A percentile compares a stretch with the other conserved stretches of the same genome.
phyloP scores from a whole-genome alignment of 441 rosid genomes.

The Arabidopsis hybrid region DNA sequence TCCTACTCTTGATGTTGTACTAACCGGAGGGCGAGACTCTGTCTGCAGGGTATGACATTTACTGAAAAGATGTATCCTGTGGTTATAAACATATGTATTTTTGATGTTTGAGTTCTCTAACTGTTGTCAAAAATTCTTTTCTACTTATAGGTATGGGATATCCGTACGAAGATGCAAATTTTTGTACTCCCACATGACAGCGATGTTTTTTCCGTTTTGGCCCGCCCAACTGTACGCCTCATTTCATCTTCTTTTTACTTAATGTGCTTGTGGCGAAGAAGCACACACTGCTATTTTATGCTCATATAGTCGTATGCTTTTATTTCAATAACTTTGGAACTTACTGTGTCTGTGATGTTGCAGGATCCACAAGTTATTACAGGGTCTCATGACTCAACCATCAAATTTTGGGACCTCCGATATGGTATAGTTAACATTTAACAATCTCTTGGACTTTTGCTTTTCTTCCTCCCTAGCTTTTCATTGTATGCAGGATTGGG shows the following conservation, averaged over 20 bases:
- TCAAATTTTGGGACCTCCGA: slow-evolving; percentile 98
- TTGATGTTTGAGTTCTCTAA: slow-evolving; percentile 12
- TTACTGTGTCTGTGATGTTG: slow-evolving; percentile 39
- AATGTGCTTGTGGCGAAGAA: slow-evolving; percentile 7
- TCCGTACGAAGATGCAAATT: slow-evolving; percentile 94
- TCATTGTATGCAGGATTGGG: slow-evolving; percentile 5
- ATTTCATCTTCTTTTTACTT: slow-evolving; percentile 10
- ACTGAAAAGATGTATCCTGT: background rate
- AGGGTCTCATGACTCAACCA: slow-evolving; percentile 91
- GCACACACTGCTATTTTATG: slow-evolving; percentile 8
- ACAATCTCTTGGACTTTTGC: background rate
- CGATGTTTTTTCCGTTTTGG: slow-evolving; percentile 89
- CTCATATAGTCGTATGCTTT: background rate
- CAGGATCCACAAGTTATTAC: slow-evolving; percentile 99
- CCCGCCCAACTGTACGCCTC: slow-evolving; percentile 73
- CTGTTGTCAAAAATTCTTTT: slow-evolving; percentile 23
- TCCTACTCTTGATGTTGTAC: slow-evolving; percentile 88
- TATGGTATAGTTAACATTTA: slow-evolving; percentile 58
- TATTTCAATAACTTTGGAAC: background rate
- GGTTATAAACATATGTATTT: background rate
- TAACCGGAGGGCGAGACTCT: slow-evolving; percentile 96
- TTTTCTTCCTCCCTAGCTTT: slow-evolving; percentile 1
- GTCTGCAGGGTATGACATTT: slow-evolving; percentile 80
- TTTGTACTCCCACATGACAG: slow-evolving; percentile 88
- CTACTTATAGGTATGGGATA: slow-evolving; percentile 82